A percentile compares a stretch with the other conserved stretches of the same genome.
Conservation (phyloP, 2,329 filamentous ascomycete genomes). For the Fusarium citri region DNA sequence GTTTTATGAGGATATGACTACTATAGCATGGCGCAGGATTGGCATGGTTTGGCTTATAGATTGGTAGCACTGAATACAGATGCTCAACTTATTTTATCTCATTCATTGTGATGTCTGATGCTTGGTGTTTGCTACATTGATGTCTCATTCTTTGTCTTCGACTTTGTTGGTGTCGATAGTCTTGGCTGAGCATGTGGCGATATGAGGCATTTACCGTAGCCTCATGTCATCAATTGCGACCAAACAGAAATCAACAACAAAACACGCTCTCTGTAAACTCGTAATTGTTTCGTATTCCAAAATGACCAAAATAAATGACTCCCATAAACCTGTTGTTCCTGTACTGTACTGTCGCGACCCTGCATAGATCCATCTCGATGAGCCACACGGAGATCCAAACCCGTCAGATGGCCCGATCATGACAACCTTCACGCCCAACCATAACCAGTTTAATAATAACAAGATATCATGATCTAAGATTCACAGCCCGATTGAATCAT, state of each 20-base stretch:
- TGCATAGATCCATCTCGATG: conserved; percentile 1
- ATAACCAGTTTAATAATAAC: neutral
- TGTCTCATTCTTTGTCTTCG: neutral
- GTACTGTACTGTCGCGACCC: neutral
- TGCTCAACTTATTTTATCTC: too few relatives aligned
- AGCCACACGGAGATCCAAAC: neutral
- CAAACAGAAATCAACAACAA: too few relatives aligned
- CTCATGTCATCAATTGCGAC: neutral
- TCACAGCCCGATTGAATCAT: neutral
- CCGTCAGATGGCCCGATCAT: neutral
- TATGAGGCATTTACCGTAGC: neutral
- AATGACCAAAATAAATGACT: neutral
- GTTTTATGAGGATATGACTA: conserved; percentile 45
- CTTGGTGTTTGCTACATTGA: neutral
- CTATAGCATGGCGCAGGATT: conserved; percentile 44
- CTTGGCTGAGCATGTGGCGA: neutral
- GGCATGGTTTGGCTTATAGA: conserved; percentile 36
- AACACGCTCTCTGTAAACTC: neutral
- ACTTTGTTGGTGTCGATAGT: too few relatives aligned
- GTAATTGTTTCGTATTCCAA: neutral
- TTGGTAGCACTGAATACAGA: conserved; percentile 38
- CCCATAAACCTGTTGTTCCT: neutral
- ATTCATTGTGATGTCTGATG: neutral
- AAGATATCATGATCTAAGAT: neutral
- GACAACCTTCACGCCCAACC: neutral